A percentile compares a stretch with the other conserved stretches of the same genome.
These are phyloP conservation scores for Echeveria elegans DNA, from an alignment of 164 flowering plant species.

Conservation along the genomic window DNA sequence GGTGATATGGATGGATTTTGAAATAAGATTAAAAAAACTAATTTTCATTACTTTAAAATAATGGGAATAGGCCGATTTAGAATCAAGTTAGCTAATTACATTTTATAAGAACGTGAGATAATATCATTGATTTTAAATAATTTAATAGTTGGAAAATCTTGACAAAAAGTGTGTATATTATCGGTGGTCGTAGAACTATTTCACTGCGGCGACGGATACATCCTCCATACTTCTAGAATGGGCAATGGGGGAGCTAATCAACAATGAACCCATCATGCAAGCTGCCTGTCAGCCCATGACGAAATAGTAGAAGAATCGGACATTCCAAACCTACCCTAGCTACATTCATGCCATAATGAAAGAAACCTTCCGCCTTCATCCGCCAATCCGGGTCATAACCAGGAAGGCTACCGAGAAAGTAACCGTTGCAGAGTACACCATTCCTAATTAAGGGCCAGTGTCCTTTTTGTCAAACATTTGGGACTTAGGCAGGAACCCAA, in stretches of 20 bases:
- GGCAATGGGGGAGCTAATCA: constrained; percentile 17
- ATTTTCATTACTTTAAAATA: too few species aligned
- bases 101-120: too few species aligned
- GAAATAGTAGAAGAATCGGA: constrained; percentile 15
- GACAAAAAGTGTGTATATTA: too few species aligned
- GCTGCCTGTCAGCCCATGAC: constrained; percentile 11
- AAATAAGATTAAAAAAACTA: too few species aligned
- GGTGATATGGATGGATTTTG: too few species aligned
- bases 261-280: constrained; percentile 10
- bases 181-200: too few species aligned
- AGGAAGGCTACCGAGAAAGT: constrained; percentile 3
- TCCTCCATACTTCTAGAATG: constrained; percentile 8
- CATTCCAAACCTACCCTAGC: constrained; percentile 9
- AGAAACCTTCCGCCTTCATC: constrained; percentile 17
- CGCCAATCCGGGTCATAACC: constrained; percentile 3
- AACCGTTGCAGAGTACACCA: neutral
- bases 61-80: too few species aligned
- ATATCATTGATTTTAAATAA: too few species aligned
- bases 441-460: neutral
- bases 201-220: constrained; percentile 14
- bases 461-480: constrained; percentile 12
- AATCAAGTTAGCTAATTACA: too few species aligned
- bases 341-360: constrained; percentile 18
- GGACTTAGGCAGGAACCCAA: constrained; percentile 13
- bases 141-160: too few species aligned